Evolutionary conservation across 306 rosid species (phyloP), one percentile per base, ranked within the genome.

Genomic region (Rosa lucieae): DNA sequence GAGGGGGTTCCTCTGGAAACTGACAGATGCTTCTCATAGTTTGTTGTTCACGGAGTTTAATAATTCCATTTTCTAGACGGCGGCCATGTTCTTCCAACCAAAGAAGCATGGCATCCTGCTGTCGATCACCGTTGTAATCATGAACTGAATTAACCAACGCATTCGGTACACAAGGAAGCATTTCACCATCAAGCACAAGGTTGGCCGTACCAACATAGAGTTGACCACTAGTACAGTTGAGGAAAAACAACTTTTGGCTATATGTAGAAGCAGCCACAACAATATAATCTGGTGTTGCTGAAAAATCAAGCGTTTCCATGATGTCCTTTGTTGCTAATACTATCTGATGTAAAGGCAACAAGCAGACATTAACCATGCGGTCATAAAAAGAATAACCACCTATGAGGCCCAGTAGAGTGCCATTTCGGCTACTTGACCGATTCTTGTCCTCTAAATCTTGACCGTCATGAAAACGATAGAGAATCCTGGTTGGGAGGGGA

Each of bases 11-110:
- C 67, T 95, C 96, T 0, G 99, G 97, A 84, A 91, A 95, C 73
- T 86, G 89, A 80, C 85, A 77, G 69, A 95, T 95, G 82, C 87
- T 84, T 77, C 82, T 86, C 56, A 29, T 66, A 66, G 74, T 68
- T 52, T 63, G 79, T 72, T 81, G 86, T 47, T 86, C 92, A 35
- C 78, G 71, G 59, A 95, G 86, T 86, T 86, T 92, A 86, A 92
- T 91, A 55, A 81, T 72, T 67, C 98, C 94, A 82, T 77, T 77
- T 70, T 92, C 90, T 80, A 94, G 79, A 69, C 96, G 97, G 58
- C 89, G 89, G 6, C 81, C 92, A 53, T 92, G 99, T 80, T 94
- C 97, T 89, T 94, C 99, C 75, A 95, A 80, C 99, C 99, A 95
- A 65, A 89, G 85, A 77, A 95, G 88, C 97, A 89, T 83, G 56